Evolutionary conservation across 257 asterid species (phyloP), one percentile per base, ranked within the genome.

Genomic region (Handroanthus guayacan): DNA sequence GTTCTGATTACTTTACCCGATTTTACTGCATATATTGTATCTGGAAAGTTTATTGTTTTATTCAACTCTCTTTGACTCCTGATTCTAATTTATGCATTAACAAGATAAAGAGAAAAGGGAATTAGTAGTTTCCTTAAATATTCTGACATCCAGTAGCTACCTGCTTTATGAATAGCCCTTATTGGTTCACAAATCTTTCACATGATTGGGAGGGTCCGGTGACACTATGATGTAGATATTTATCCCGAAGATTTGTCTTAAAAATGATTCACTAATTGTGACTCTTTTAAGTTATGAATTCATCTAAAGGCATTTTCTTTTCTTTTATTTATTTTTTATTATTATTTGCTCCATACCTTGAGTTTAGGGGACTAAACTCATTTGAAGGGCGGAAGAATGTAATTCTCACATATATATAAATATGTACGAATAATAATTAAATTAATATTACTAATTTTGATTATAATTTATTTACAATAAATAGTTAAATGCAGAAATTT

Each of bases 61-160:
- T 44, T 67, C 36, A 45, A 54, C 50, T 61, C 68, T 77, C 51
- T 62, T 80, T 71, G 62, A 47, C 70, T 75, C 51, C 38, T 70
- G 16, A 43, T 56, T 5, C n/a, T 41, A 60, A 14, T 47, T 36
- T 64, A 41, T 62, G 36, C 14, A 62, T 17, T 44, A 58, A 74
- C 31, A 25, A 50, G 9, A 44, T 51, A 38, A 5, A 52, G 36
- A 57, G 54, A 31, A 11, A 57, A 9, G 65, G 75, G 5, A 58
- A 65, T 58, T 41, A 39, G 61, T 45, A 4, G 9, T 66, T 66
- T 44, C 18, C 16, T 66, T 66, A 2, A 39, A 16, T 39, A 16
- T 66, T 45, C 37, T 66, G 17, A 8, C 13, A 13, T 62, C 31
- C 5, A 62, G 14, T 48, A 37, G 3, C 31, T 62, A 43, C 69